Conservation (phyloP, 345 rosid genomes). For the Eucalyptus tenuipes region DNA sequence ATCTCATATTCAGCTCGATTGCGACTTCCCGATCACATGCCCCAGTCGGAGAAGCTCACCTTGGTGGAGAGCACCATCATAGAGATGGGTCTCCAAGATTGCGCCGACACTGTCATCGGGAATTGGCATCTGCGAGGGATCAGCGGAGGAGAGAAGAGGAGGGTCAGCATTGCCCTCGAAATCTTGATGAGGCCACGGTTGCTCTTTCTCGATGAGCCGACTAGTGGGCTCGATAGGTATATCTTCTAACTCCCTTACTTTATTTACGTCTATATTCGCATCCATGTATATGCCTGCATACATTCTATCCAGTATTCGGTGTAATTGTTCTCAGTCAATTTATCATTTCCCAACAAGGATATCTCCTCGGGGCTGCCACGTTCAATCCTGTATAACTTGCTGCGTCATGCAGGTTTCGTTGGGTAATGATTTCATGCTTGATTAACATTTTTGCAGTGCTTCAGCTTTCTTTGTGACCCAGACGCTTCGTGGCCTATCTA, state of each 20-base stretch:
- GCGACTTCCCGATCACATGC: constrained; percentile 85
- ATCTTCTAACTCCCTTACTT: not conserved
- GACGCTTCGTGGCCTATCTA: constrained; percentile 67
- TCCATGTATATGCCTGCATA: not conserved
- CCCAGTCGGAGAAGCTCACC: constrained; percentile 59
- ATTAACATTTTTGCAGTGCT: constrained; percentile 38
- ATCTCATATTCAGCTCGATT: constrained; percentile 76
- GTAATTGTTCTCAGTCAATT: not conserved
- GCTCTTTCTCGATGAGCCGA: constrained; percentile 94
- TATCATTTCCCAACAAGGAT: not conserved
- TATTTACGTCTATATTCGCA: not conserved
- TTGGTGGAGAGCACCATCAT: constrained; percentile 78
- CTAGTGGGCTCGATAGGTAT: constrained; percentile 94
- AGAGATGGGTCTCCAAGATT: constrained; percentile 96
- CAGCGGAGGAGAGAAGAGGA: constrained; percentile 89
- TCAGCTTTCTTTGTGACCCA: constrained; percentile 95
- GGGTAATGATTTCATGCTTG: not conserved
- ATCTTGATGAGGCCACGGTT: constrained; percentile 90
- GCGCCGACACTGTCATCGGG: constrained; percentile 89
- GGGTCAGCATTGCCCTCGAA: constrained; percentile 94
- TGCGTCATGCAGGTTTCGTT: not conserved
- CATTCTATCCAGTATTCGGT: not conserved
- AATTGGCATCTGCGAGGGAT: constrained; percentile 94
- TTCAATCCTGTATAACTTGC: not conserved
- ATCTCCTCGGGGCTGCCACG: not conserved